Base-by-base conservation (phyloP, 495 filamentous ascomycete genomes). In the Emericellopsis terricola region DNA sequence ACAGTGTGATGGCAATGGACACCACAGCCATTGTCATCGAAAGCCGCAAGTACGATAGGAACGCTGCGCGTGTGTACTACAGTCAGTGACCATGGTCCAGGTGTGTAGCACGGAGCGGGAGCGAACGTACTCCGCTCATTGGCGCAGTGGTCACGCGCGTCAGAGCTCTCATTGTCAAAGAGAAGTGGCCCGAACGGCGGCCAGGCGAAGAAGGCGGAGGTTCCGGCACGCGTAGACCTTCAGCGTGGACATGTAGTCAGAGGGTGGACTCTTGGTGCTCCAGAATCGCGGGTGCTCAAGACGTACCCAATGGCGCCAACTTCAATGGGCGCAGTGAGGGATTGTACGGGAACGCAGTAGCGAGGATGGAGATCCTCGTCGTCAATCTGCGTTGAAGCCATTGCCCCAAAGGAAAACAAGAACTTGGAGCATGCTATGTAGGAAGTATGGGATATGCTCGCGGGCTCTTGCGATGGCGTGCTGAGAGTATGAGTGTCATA, bases 31-130 rank as follows among this genome's bases (percentile, higher is more conserved):
- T 78, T 60, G 93, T 94, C 45, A 94, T 71, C 13, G 80, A 76
- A 4, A 97, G 71, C 3, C 89, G 75, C 3, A 97, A 76, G 71
- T 86, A 94, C 14, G 91, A 94, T 33, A 97, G 77, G 49, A 96
- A 97, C 40, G 75, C 62, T 61, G 26, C 11, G 29, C 19, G 6
- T 16, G 15, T 24, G 14, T 9, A 31, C 17, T 27, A 13, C 32
- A 17, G 8, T n/a, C 19, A 23, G 23, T 15, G 11, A 13, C 26
- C 15, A 26, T 18, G 16, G 31, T 36, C 30, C 30, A 18, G 15
- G 17, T 38, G 7, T 36, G 3, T 16, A 15, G 4, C 4, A 4
- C 1, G 11, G 29, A 15, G n/a, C 8, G 16, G 28, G 11, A n/a
- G 4, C 16, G 10, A 1, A 31, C 4, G 33, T 48, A 81, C 76